Percentiles rank a stretch among this genome's conserved stretches.
phyloP scores from a whole-genome alignment of 164 flowering plant genomes.

The Tinospora cordifolia region DNA sequence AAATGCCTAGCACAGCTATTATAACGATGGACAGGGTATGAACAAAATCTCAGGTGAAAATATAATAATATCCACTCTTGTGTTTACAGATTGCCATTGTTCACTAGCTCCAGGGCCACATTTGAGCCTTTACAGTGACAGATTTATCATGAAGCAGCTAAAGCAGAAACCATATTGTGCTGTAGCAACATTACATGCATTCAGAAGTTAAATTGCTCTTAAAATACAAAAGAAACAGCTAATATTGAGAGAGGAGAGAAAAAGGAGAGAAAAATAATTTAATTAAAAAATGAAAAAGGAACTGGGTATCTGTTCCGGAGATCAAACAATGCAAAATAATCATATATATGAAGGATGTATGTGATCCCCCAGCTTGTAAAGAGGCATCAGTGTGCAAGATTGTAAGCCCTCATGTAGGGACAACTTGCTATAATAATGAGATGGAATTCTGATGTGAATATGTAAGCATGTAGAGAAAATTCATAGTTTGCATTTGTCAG shows the following conservation, averaged over 20 bases:
- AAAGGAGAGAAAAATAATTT: no score
- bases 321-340: background rate
- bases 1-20: background rate
- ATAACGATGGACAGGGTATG: background rate
- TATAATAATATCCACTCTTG: background rate
- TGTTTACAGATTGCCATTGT: background rate
- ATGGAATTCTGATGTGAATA: background rate
- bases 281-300: no score
- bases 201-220: background rate
- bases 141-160: background rate
- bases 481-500: conserved; percentile 21
- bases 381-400: background rate
- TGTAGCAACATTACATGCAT: background rate
- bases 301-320: background rate
- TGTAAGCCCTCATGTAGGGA: background rate
- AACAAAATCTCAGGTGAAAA: background rate
- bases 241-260: background rate
- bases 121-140: background rate
- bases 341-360: background rate
- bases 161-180: background rate
- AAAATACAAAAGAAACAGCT: background rate
- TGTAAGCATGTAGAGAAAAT: background rate
- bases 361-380: background rate
- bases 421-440: background rate
- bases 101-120: no score